Percentiles rank a stretch among this genome's conserved stretches.
Conservation (phyloP, 139 green algal genomes). For the Picochlorum sp. region DNA sequence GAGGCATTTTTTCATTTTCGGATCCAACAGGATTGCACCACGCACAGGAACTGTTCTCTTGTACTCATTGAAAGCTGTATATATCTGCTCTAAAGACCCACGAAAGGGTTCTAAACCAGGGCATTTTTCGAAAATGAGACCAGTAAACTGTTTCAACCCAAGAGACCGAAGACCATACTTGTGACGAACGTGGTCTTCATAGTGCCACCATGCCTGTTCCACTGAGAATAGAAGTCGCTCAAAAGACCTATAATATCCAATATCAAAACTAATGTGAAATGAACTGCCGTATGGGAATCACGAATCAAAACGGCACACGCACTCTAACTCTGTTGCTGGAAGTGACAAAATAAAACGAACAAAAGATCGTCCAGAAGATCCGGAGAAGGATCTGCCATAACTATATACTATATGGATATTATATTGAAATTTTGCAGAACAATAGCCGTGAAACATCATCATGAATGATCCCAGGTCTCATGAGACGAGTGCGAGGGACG, state of each 20-base stretch:
- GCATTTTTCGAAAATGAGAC: conserved; percentile 60
- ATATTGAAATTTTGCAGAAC: no score
- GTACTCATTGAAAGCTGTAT: conserved; percentile 74
- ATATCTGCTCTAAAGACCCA: conserved; percentile 58
- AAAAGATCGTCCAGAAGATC: conserved; percentile 69
- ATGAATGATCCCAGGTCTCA: no score
- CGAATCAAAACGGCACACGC: conserved; percentile 6
- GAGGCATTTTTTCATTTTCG: conserved; percentile 64
- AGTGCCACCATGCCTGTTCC: conserved; percentile 95
- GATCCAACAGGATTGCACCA: conserved; percentile 83
- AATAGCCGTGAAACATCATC: no score
- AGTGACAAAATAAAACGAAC: conserved; percentile 81
- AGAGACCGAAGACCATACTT: conserved; percentile 14
- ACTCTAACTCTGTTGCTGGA: conserved; percentile 66
- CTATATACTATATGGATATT: no score
- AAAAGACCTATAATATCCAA: conserved; percentile 49
- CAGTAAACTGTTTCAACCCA: conserved; percentile 54
- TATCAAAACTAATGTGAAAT: background rate
- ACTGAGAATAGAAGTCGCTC: conserved; percentile 87
- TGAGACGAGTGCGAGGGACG: no score
- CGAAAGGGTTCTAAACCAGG: conserved; percentile 54
- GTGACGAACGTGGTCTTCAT: conserved; percentile 53
- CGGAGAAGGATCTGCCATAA: conserved; percentile 16
- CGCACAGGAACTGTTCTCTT: conserved; percentile 71
- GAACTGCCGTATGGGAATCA: background rate